Conservation (phyloP, 2,329 filamentous ascomycete genomes). For the Colletotrichum graminicola region DNA sequence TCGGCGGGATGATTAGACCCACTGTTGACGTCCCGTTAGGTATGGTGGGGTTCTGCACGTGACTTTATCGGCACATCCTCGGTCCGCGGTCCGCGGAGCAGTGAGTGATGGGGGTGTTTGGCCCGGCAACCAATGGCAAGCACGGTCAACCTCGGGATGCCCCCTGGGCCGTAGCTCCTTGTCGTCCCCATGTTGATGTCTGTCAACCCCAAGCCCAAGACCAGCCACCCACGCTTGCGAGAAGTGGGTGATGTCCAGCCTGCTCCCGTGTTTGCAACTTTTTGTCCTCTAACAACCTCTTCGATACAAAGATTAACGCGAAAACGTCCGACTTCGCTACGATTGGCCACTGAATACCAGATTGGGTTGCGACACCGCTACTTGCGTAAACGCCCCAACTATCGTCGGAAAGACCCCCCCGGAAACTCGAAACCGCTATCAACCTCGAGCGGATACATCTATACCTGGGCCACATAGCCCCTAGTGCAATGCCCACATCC, state of each 20-base stretch:
- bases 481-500: slow-evolving; percentile 41
- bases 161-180: slow-evolving; percentile 33
- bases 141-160: slow-evolving; percentile 42
- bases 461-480: slow-evolving; percentile 29
- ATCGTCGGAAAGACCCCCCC: neutral
- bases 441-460: slow-evolving; percentile 1
- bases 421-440: slow-evolving; percentile 14
- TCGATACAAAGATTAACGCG: neutral
- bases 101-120: slow-evolving; percentile 13
- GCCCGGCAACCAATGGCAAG: slow-evolving; percentile 43
- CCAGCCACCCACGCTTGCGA: slow-evolving; percentile 42
- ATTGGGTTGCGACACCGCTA: neutral
- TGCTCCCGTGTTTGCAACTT: slow-evolving; percentile 15
- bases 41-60: slow-evolving; percentile 32
- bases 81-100: neutral
- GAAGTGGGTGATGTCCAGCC: slow-evolving; percentile 37
- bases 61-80: slow-evolving; percentile 23
- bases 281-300: slow-evolving; percentile 15
- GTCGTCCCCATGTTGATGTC: slow-evolving; percentile 39
- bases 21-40: slow-evolving; percentile 14
- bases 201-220: slow-evolving; percentile 16
- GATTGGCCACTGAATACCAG: neutral
- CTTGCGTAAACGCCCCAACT: neutral
- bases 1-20: slow-evolving; percentile 8
- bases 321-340: neutral